A percentile compares a stretch with the other conserved stretches of the same genome.
Evolutionary conservation across 257 asterid species (phyloP).

Genomic region (Solanum corneliomulleri): DNA sequence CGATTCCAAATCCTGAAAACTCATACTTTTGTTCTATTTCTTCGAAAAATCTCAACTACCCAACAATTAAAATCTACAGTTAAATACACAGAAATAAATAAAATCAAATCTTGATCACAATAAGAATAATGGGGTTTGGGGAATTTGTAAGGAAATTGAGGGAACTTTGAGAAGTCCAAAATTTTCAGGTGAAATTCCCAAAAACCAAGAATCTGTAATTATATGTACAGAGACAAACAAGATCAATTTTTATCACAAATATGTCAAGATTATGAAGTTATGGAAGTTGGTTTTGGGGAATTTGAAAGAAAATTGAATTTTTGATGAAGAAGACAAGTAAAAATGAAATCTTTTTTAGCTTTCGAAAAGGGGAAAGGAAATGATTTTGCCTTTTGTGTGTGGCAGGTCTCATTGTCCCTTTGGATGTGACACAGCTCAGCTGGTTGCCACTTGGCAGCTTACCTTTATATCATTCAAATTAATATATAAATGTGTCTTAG

Average conservation of each 20-base stretch:
- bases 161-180: neutral
- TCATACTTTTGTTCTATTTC: conserved; percentile 6
- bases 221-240: neutral
- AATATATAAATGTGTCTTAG: no score
- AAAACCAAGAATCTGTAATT: neutral
- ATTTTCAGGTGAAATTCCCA: neutral
- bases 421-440: neutral
- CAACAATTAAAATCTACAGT: neutral
- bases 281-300: neutral
- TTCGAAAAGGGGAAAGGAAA: neutral
- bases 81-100: neutral
- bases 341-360: neutral
- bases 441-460: neutral
- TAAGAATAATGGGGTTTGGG: neutral
- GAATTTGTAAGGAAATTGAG: neutral
- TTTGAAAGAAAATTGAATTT: neutral
- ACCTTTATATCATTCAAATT: neutral
- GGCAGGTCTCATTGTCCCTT: neutral
- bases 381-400: neutral
- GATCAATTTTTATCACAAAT: neutral
- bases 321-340: neutral
- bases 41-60: neutral
- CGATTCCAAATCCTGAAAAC: conserved; percentile 42
- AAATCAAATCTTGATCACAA: neutral
- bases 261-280: neutral